These are phyloP conservation scores for Akanthomyces lecanii DNA, from an alignment of 2,329 filamentous ascomycete species.

Conservation along the genomic window DNA sequence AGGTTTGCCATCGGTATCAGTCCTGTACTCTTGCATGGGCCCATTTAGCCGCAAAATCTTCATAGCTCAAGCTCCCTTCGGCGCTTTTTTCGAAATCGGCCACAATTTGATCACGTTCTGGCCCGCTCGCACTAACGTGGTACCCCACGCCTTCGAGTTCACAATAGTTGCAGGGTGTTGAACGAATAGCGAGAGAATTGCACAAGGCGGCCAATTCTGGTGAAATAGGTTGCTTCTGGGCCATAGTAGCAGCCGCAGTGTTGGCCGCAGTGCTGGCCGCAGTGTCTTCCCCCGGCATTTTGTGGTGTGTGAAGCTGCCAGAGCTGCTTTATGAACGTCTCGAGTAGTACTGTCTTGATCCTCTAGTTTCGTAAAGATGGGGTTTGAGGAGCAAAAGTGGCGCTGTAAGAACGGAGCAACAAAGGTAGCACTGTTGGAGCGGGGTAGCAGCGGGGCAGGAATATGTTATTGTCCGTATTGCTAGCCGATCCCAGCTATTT, in stretches of 20 bases:
- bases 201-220: neutral
- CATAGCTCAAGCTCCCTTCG: neutral
- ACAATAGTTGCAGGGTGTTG: neutral
- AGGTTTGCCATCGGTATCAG: neutral
- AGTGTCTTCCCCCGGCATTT: neutral
- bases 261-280: neutral
- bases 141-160: neutral
- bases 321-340: neutral
- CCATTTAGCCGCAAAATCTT: neutral
- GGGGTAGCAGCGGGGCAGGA: neutral
- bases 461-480: neutral
- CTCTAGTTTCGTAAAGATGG: neutral
- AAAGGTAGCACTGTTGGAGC: neutral
- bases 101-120: neutral
- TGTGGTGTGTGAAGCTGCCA: neutral
- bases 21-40: neutral
- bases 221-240: neutral
- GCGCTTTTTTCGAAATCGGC: neutral
- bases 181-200: neutral
- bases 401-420: too few relatives aligned
- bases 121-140: neutral
- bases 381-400: neutral
- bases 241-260: neutral
- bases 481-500: neutral
- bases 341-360: neutral